Percentiles rank a stretch among this genome's conserved stretches.
These are phyloP conservation scores for Teratosphaeriaceae sp. DNA, from an alignment of 2,329 filamentous ascomycete species.

Conservation along the genomic window DNA sequence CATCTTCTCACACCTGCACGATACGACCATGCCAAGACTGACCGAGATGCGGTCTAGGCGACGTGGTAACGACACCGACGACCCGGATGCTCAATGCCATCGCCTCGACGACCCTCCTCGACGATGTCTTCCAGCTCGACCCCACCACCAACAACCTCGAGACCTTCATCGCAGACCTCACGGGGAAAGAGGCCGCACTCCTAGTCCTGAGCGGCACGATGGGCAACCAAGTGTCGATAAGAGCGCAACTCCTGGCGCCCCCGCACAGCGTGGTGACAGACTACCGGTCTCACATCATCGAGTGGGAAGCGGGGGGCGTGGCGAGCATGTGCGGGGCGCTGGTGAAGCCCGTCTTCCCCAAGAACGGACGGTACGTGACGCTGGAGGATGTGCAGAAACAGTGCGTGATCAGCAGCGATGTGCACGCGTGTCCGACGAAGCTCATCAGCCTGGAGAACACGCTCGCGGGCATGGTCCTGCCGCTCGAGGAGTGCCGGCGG, in stretches of 20 bases:
- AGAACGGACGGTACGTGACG: slow-evolving; percentile 67
- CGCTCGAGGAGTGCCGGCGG: slow-evolving; percentile 60
- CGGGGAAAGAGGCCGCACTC: slow-evolving; percentile 68
- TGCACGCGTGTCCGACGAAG: slow-evolving; percentile 72
- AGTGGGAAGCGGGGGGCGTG: slow-evolving; percentile 63
- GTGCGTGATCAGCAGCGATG: slow-evolving; percentile 58
- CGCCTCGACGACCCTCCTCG: slow-evolving; percentile 63
- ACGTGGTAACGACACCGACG: slow-evolving; percentile 70
- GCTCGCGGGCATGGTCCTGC: slow-evolving; percentile 70
- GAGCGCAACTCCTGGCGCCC: slow-evolving; percentile 69
- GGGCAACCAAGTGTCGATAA: slow-evolving; percentile 83
- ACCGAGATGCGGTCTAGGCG: slow-evolving; percentile 30
- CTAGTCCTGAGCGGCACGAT: slow-evolving; percentile 88
- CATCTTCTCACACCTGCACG: background rate
- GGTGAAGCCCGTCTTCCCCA: slow-evolving; percentile 58
- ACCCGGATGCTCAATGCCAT: slow-evolving; percentile 77
- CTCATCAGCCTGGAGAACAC: slow-evolving; percentile 86
- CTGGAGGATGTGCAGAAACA: slow-evolving; percentile 67
- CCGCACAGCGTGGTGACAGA: slow-evolving; percentile 79
- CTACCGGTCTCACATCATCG: slow-evolving; percentile 67
- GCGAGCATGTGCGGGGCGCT: slow-evolving; percentile 66
- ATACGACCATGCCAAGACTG: background rate
- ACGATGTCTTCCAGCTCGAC: slow-evolving; percentile 81
- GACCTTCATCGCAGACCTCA: slow-evolving; percentile 62
- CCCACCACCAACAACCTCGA: slow-evolving; percentile 71